A percentile compares a stretch with the other conserved stretches of the same genome.
Conservation (phyloP, 805 yeast species). For the Metschnikowia anglica region DNA sequence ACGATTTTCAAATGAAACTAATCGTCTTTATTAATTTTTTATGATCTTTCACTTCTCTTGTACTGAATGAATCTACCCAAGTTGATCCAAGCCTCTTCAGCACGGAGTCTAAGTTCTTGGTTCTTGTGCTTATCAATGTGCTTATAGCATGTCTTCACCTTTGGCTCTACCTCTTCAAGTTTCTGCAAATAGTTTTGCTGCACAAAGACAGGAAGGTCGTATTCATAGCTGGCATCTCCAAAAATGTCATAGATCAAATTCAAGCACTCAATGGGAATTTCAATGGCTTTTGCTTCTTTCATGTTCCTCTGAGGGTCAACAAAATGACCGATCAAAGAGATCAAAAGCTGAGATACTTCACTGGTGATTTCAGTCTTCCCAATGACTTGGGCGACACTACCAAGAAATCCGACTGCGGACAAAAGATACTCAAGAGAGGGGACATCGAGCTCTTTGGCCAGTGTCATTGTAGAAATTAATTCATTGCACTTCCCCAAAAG, state of each 20-base stretch:
- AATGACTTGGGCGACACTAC: conserved; percentile 47
- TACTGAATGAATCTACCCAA: conserved; percentile 76
- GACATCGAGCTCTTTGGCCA: conserved; percentile 21
- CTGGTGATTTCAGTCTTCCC: conserved; percentile 46
- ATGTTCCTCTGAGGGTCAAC: conserved; percentile 12
- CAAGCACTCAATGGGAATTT: conserved; percentile 56
- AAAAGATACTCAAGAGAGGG: conserved; percentile 38
- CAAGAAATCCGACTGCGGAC: conserved; percentile 52
- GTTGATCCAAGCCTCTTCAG: conserved; percentile 66
- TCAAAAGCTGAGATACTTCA: conserved; percentile 47
- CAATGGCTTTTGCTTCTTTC: conserved; percentile 25
- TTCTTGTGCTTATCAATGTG: conserved; percentile 64
- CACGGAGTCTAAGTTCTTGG: conserved; percentile 55
- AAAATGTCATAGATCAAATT: conserved; percentile 75
- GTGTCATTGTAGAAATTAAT: conserved; percentile 15
- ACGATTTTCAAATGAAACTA: background rate
- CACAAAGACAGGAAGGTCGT: conserved; percentile 70
- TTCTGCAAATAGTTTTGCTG: conserved; percentile 44
- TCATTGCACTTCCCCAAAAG: conserved; percentile 25
- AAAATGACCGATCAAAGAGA: conserved; percentile 17
- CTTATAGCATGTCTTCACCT: conserved; percentile 55
- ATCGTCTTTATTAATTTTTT: too few species aligned
- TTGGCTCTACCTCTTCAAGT: conserved; percentile 45
- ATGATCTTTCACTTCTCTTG: conserved; percentile 43
- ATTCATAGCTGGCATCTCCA: conserved; percentile 66